phyloP scores from a whole-genome alignment of 2,329 filamentous ascomycete genomes.

The Nigrograna mackinnonii region DNA sequence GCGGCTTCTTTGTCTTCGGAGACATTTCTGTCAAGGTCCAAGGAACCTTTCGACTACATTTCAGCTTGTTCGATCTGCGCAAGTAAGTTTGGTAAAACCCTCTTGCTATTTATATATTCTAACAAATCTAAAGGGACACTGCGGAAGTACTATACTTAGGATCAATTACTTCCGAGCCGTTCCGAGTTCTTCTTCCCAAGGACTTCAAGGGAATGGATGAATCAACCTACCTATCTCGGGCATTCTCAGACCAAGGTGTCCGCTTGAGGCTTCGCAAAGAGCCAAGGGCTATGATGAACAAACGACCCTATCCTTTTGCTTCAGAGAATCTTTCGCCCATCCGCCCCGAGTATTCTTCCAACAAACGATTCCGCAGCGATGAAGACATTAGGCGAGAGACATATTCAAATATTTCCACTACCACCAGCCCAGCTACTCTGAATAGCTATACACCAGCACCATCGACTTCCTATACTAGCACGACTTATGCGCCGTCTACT shows the following conservation, averaged over 20 bases:
- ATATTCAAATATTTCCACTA: too few relatives aligned
- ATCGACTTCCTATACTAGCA: too few relatives aligned
- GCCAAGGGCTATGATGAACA: slow-evolving; percentile 55
- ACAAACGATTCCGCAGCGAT: too few relatives aligned
- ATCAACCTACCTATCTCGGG: slow-evolving; percentile 78
- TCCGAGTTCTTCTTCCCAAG: slow-evolving; percentile 64
- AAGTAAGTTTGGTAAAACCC: slow-evolving; percentile 57
- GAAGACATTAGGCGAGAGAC: too few relatives aligned
- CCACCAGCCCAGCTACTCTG: too few relatives aligned
- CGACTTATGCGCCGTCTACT: too few relatives aligned
- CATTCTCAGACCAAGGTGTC: slow-evolving; percentile 86
- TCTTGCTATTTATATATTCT: background rate
- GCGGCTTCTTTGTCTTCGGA: slow-evolving; percentile 88
- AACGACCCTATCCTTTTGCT: slow-evolving; percentile 21
- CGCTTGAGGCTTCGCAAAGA: slow-evolving; percentile 83
- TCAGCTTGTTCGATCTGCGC: slow-evolving; percentile 75
- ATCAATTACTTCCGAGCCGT: slow-evolving; percentile 65
- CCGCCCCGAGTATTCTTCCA: too few relatives aligned
- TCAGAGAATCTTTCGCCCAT: too few relatives aligned
- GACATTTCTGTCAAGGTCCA: slow-evolving; percentile 79
- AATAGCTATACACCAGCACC: too few relatives aligned
- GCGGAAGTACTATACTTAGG: slow-evolving; percentile 53
- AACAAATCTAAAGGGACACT: slow-evolving; percentile 22
- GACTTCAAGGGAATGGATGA: slow-evolving; percentile 79
- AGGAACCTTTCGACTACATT: slow-evolving; percentile 73